Evolutionary conservation across 78 protist genomes (phyloP).

Genomic region (Dictyostelium intermedium): DNA sequence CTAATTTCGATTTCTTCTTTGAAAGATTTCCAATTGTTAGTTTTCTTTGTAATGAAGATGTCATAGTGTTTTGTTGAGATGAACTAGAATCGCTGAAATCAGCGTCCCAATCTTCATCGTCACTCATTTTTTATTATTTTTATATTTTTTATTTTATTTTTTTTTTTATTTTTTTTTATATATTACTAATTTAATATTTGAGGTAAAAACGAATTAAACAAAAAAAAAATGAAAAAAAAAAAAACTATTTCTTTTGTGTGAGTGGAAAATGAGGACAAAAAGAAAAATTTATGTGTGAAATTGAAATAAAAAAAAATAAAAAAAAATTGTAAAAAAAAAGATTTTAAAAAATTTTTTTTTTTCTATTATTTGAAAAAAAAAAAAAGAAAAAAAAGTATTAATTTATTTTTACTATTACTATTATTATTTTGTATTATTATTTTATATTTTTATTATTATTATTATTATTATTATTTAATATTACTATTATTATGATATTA

Average conservation of each 20-base stretch:
- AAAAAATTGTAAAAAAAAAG: background rate
- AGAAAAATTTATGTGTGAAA: background rate
- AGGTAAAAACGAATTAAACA: background rate
- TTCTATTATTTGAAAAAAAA: too few relatives aligned
- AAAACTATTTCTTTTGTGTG: background rate
- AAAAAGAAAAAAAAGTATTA: too few relatives aligned
- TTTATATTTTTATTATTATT: too few relatives aligned
- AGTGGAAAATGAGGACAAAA: background rate
- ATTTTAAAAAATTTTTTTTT: too few relatives aligned
- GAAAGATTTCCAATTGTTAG: slow-evolving; percentile 62
- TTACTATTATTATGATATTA: too few relatives aligned
- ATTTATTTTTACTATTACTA: too few relatives aligned
- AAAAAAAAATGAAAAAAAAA: background rate
- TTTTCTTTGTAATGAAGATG: slow-evolving; percentile 57
- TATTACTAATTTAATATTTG: background rate
- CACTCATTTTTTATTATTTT: slow-evolving; percentile 32
- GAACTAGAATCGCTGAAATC: slow-evolving; percentile 30
- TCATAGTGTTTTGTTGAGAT: background rate
- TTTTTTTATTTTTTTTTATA: background rate
- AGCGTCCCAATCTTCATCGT: slow-evolving; percentile 78
- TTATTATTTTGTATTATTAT: too few relatives aligned
- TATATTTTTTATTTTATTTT: too few relatives aligned
- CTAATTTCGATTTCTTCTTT: slow-evolving; percentile 31
- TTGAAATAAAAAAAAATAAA: background rate
- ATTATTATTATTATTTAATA: too few relatives aligned